Evolutionary conservation across 352 stramenopile genomes (phyloP), one percentile per base, ranked within the genome.

Genomic region (Phytophthora podocarpi): DNA sequence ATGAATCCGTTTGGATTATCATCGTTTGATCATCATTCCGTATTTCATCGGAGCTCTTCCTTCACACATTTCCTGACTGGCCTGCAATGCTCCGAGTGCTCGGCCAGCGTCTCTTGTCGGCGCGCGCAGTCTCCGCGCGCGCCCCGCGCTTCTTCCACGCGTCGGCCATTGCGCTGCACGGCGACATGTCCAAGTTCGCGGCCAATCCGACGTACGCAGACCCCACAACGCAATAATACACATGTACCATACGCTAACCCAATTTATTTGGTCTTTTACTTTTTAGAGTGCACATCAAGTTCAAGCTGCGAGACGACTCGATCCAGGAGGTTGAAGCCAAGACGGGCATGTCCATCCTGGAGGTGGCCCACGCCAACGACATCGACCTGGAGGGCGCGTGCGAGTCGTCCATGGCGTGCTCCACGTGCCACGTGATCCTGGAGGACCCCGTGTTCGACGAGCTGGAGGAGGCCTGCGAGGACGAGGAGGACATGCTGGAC

Each of bases 401-500:
- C 41, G 90, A 97, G 65, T 91, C 96, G 53, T 98, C 98, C 21
- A 98, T 98, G 72, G 97, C 97, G 2, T 99, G 97, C 78, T 98
- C 93, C 24, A 99, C 98, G 5, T 99, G 98, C 69, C 98, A 99
- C 83, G 85, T 99, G 26, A 98, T 99, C 46, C 72, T 99, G 20
- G 84, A 96, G 27, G 82, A 95, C 28, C 69, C 86, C 11, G 63
- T 99, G 21, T 99, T 96, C 58, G 90, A 99, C 31, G 11, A 72
- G 18, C 75, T 99, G 21, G 73, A 93, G 12, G 87, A 96, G 42
- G 72, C 97, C 8, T 96, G 75, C 43, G 97, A 99, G 70, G 96
- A 99, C 50, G 97, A 99, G 72, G 97, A 99, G 71, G 97, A 99
- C 72, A 99, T 98, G 95, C 83, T 98, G 30, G 96, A 99, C 75